A percentile compares a stretch with the other conserved stretches of the same genome.
These are phyloP conservation scores for Trametes cubensis DNA, from an alignment of 768 basidiomycete genomes.

Conservation along the genomic window DNA sequence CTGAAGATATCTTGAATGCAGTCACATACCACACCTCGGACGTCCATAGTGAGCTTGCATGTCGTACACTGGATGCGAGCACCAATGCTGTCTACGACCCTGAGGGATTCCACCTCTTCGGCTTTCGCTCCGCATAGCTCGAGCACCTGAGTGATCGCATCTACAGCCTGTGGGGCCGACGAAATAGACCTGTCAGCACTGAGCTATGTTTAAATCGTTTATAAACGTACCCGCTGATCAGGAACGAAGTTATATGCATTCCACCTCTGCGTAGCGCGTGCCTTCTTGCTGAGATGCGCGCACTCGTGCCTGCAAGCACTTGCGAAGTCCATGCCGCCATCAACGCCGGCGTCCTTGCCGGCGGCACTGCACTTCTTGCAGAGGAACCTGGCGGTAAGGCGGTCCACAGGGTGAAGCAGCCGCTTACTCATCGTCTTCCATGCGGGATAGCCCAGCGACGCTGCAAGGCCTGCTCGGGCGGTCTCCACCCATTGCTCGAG, in stretches of 20 bases:
- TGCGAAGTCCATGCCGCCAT: constrained; percentile 56
- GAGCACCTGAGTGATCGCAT: constrained; percentile 45
- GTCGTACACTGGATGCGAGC: constrained; percentile 48
- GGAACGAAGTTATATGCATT: constrained; percentile 53
- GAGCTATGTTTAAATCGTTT: neutral
- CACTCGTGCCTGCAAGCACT: constrained; percentile 66
- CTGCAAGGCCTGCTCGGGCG: constrained; percentile 48
- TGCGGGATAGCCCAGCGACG: constrained; percentile 49
- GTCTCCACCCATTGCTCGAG: constrained; percentile 51
- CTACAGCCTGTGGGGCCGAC: constrained; percentile 47
- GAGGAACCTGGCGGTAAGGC: constrained; percentile 59
- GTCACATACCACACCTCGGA: constrained; percentile 45
- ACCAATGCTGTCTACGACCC: constrained; percentile 31
- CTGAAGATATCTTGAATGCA: neutral
- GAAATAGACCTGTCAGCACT: neutral
- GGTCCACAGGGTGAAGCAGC: constrained; percentile 56
- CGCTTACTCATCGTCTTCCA: constrained; percentile 55
- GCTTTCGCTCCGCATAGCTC: constrained; percentile 35
- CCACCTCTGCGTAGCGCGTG: constrained; percentile 44
- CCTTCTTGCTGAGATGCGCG: constrained; percentile 32
- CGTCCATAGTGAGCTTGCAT: constrained; percentile 56
- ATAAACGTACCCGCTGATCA: constrained; percentile 53
- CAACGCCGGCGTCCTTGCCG: constrained; percentile 36
- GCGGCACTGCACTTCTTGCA: constrained; percentile 55
- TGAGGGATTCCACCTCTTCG: constrained; percentile 32